phyloP scores from a whole-genome alignment of 2,329 filamentous ascomycete genomes.

The Cladosporium sp. region DNA sequence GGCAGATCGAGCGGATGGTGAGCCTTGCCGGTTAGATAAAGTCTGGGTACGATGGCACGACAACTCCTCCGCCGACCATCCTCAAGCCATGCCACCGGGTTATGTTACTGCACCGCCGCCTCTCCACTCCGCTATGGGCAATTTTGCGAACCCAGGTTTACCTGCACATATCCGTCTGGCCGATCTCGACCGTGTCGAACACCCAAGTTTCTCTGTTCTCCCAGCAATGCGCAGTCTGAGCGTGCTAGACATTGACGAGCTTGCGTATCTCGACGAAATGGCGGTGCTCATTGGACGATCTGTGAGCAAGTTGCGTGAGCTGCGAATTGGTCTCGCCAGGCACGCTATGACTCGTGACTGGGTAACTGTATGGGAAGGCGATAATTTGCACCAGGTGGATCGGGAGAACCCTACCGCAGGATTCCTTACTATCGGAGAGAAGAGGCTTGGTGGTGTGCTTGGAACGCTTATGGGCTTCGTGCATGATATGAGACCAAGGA shows the following conservation, averaged over 20 bases:
- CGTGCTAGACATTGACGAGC: constrained; percentile 78
- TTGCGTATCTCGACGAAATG: constrained; percentile 83
- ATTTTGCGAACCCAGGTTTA: constrained; percentile 19
- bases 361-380: constrained; percentile 64
- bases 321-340: constrained; percentile 71
- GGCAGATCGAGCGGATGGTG: constrained; percentile 60
- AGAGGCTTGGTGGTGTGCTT: constrained; percentile 67
- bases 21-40: constrained; percentile 68
- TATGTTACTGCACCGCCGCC: constrained; percentile 25
- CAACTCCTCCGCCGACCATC: constrained; percentile 57
- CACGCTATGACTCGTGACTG: constrained; percentile 58
- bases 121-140: constrained; percentile 20
- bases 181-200: constrained; percentile 63
- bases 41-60: constrained; percentile 85
- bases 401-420: constrained; percentile 57
- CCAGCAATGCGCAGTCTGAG: constrained; percentile 73
- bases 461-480: constrained; percentile 69
- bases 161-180: constrained; percentile 34
- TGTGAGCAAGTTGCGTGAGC: constrained; percentile 64
- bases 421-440: constrained; percentile 57
- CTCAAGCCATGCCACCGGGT: constrained; percentile 26
- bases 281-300: constrained; percentile 74
- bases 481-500: constrained; percentile 55
- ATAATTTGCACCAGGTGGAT: constrained; percentile 65
- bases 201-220: constrained; percentile 77